Percentiles rank a stretch among this genome's conserved stretches.
phyloP scores from a whole-genome alignment of 2,329 filamentous ascomycete species.

The Xenoacremonium recifei region DNA sequence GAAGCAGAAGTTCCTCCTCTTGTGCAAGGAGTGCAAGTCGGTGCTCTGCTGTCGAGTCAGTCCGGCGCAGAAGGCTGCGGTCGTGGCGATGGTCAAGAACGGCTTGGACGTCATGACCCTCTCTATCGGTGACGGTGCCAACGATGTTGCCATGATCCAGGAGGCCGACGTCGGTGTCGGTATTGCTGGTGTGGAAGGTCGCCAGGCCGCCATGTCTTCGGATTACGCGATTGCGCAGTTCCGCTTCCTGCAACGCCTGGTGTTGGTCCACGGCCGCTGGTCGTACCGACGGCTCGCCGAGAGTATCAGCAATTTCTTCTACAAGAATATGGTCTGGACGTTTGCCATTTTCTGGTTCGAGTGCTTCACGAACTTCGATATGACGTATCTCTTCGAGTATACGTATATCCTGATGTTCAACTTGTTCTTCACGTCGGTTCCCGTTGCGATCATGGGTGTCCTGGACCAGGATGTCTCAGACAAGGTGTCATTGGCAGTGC shows the following conservation, averaged over 20 bases:
- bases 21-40: slow-evolving; percentile 96
- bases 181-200: slow-evolving; percentile 88
- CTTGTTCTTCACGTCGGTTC: slow-evolving; percentile 91
- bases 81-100: slow-evolving; percentile 92
- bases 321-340: slow-evolving; percentile 99
- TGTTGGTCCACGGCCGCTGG: slow-evolving; percentile 91
- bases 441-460: slow-evolving; percentile 93
- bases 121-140: slow-evolving; percentile 89
- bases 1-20: slow-evolving; percentile 87
- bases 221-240: slow-evolving; percentile 96
- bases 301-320: slow-evolving; percentile 98
- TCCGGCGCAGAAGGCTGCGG: slow-evolving; percentile 94
- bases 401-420: slow-evolving; percentile 98
- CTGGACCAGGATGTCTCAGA: slow-evolving; percentile 97
- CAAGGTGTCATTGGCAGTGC: slow-evolving; percentile 88
- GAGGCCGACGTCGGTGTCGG: slow-evolving; percentile 96
- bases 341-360: slow-evolving; percentile 97
- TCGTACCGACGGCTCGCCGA: slow-evolving; percentile 94
- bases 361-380: slow-evolving; percentile 93
- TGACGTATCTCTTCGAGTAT: slow-evolving; percentile 96
- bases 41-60: slow-evolving; percentile 97
- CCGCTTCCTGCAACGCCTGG: slow-evolving; percentile 77
- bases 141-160: slow-evolving; percentile 97
- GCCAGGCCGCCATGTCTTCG: slow-evolving; percentile 93
- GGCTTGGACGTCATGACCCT: slow-evolving; percentile 95